These are phyloP conservation scores for Quercus aquifolioides DNA, from an alignment of 306 rosid genomes.

Conservation along the genomic window DNA sequence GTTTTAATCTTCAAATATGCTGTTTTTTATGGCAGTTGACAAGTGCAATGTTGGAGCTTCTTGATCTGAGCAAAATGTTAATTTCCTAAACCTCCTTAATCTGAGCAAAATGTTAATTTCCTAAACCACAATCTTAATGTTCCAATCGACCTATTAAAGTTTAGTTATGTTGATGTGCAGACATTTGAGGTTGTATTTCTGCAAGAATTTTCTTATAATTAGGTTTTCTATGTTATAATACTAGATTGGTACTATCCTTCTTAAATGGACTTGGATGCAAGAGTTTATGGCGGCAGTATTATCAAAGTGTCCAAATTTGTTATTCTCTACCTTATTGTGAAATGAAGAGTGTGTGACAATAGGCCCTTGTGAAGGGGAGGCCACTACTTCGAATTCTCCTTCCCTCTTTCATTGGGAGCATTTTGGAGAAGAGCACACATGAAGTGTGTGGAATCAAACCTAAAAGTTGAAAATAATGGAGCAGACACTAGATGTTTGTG, in stretches of 20 bases:
- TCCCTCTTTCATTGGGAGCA: no score
- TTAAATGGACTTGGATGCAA: neutral
- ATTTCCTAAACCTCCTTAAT: constrained; percentile 94
- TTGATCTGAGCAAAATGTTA: constrained; percentile 99
- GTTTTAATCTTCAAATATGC: constrained; percentile 17
- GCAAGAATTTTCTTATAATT: neutral
- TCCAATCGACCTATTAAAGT: constrained; percentile 95
- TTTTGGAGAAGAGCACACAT: no score
- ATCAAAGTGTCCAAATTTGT: neutral
- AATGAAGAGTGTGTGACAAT: neutral
- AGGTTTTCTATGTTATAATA: neutral
- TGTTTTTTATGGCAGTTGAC: constrained; percentile 55
- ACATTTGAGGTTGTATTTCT: constrained; percentile 8
- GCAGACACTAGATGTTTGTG: no score
- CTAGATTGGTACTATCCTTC: neutral
- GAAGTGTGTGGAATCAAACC: no score
- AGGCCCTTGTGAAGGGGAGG: no score
- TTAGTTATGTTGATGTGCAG: constrained; percentile 26
- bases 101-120: constrained; percentile 98
- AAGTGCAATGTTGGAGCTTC: constrained; percentile 73
- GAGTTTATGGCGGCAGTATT: neutral
- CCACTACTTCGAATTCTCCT: no score
- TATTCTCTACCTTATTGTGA: neutral
- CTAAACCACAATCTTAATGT: constrained; percentile 98
- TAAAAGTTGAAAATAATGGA: no score